These are phyloP conservation scores for Thalassiosira profunda DNA, from an alignment of 108 stramenopile genomes.

Conservation along the genomic window DNA sequence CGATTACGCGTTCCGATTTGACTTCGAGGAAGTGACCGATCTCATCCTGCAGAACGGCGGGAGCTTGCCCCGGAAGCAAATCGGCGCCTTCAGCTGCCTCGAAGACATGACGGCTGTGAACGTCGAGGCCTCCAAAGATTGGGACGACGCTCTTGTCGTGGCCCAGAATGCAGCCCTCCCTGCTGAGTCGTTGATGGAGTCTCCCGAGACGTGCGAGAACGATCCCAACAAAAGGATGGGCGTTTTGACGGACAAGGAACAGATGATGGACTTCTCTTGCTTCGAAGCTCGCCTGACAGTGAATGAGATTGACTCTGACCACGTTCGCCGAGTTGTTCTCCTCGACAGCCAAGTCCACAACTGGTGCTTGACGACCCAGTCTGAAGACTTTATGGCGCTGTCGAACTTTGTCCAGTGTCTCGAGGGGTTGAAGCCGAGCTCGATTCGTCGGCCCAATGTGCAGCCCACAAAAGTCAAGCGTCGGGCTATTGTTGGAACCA, in stretches of 20 bases:
- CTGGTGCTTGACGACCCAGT: background rate
- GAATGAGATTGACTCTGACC: conserved; percentile 8
- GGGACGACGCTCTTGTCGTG: conserved; percentile 6
- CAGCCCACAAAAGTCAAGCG: conserved; percentile 1
- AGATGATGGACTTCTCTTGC: conserved; percentile 1
- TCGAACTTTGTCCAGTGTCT: conserved; percentile 1
- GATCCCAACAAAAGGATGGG: conserved; percentile 2
- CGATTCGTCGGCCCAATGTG: background rate
- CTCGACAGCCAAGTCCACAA: conserved; percentile 3
- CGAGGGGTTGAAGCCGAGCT: conserved; percentile 3
- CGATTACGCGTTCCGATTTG: conserved; percentile 1
- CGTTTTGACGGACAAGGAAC: conserved; percentile 2
- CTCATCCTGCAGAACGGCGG: conserved; percentile 12
- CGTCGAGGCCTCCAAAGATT: conserved; percentile 3
- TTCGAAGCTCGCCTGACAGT: conserved; percentile 8
- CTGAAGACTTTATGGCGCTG: background rate
- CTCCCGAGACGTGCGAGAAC: conserved; percentile 5
- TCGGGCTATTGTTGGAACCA: conserved; percentile 9
- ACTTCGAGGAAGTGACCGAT: background rate
- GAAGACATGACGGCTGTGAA: background rate
- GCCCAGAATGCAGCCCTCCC: conserved; percentile 7
- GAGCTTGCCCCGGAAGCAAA: background rate
- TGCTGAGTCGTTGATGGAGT: conserved; percentile 11
- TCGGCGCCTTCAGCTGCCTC: background rate
- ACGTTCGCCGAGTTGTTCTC: background rate